Evolutionary conservation across 352 stramenopile species (phyloP), one percentile per base, ranked within the genome.

Genomic region (Globisporangium barbulae): DNA sequence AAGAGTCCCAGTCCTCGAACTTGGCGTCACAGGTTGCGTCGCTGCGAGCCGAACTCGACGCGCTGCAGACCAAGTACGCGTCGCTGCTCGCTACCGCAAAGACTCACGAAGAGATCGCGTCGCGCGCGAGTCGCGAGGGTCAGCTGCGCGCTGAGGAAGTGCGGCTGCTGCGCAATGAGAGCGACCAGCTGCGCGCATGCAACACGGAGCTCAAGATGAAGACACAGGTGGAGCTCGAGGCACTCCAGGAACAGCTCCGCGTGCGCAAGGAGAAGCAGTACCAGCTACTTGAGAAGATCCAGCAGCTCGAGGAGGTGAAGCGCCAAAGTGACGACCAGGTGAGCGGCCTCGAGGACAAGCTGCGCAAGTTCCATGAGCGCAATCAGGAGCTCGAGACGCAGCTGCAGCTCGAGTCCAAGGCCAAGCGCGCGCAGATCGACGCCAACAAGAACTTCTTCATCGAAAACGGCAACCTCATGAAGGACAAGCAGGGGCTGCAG

Each of bases 251-350:
- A 60, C 96, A 99, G 73, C 85, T 99, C 21, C 84, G 96, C 13
- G 90, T 93, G 25, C 87, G 96, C 50, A 99, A 99, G 72, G 94
- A 98, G 70, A 99, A 99, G 59, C 96, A 99, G 70, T 99, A 98
- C 61, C 93, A 98, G 69, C 78, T 99, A 2, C 78, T 99, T 9
- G 94, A 98, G 59, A 98, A 98, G 72, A 76, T 98, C 33, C 96
- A 99, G 75, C 90, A 94, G 52, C 90, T 98, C 41, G 96, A 99
- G 53, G 92, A 98, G 58, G 71, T 82, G 22, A 97, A 97, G 75
- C 89, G 91, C 19, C 89, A 98, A 59, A 88, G 85, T 10, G 94
- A 99, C 54, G 94, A 98, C 73, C 91, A 96, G 59, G 72, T 94
- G 2, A 80, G 81, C 3, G 88, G 81, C 25, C 81, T 96, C 64